Conservation (phyloP, 129 eudicot species). For the Ambrosia artemisiifolia region DNA sequence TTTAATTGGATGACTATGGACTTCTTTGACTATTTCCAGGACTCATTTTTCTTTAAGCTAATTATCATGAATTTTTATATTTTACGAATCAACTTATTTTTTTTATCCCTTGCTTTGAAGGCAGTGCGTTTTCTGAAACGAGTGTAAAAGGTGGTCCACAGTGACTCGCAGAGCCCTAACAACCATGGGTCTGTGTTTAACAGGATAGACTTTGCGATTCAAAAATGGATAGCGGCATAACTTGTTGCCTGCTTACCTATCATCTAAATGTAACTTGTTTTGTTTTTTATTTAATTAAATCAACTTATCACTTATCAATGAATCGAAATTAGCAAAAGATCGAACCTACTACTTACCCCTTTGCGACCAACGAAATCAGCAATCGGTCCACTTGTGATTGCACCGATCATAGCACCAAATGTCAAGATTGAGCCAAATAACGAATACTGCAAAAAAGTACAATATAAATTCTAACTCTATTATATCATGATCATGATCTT, state of each 20-base stretch:
- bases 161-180: too few relatives aligned
- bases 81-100: background rate
- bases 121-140: too few relatives aligned
- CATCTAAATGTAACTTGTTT: too few relatives aligned
- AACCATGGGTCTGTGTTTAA: too few relatives aligned
- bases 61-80: background rate
- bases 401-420: conserved; percentile 96
- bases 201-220: too few relatives aligned
- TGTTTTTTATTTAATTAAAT: too few relatives aligned
- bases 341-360: conserved; percentile 58
- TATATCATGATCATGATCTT: background rate
- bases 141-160: too few relatives aligned
- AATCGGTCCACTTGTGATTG: conserved; percentile 76
- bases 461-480: background rate
- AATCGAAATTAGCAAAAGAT: background rate
- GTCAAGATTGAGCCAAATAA: conserved; percentile 86
- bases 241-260: too few relatives aligned
- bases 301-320: too few relatives aligned
- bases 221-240: too few relatives aligned
- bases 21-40: background rate
- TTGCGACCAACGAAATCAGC: conserved; percentile 83
- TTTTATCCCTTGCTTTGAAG: too few relatives aligned
- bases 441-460: conserved; percentile 55
- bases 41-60: background rate
- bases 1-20: background rate